Evolutionary conservation across 2,329 filamentous ascomycete genomes (phyloP), one percentile per base, ranked within the genome.

Genomic region (Claviceps fusiformis): DNA sequence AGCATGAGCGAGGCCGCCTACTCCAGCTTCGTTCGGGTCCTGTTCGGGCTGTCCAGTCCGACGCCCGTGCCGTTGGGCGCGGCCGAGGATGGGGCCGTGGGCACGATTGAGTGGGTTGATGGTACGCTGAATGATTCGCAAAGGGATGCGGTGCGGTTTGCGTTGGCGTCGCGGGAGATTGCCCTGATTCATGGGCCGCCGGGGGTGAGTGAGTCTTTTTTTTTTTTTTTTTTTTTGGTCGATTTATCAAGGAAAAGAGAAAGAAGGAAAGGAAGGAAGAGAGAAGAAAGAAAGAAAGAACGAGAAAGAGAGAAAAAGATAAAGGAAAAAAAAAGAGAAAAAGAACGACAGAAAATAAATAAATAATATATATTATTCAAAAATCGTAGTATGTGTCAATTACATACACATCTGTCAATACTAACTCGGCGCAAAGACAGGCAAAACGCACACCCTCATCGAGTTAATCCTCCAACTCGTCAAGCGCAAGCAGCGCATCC

Each of bases 391-490:
- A 24, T 24, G 24, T 24, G 24, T 24, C 24, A 24, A 24, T 3
- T 3, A 24, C 24, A 24, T 24, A 24, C 24, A 24, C 24, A 24
- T 1, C 24, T 24, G 24, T 24, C 24, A 24, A 24, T 24, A 33
- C 43, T 15, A 27, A 27, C 19, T 7, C 8, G 10, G 3, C 19
- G 4, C 19, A 58, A 41, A 84, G 75, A 98, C 93, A 0, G 93
- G 93, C 51, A 98, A 98, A 70, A 98, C 93, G 0, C 92, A 97
- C 67, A 97, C 93, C 0, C 73, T 98, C 44, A 92, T 98, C 57
- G 93, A 98, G 69, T 76, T 98, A 13, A 95, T 98, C 58, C 76
- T 95, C n/a, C 93, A 98, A 65, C 74, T 97, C 62, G 75, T 95
- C 54, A 85, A 84, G 65, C 80, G 81, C 29, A 79, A 83, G 39